phyloP scores from a whole-genome alignment of 768 basidiomycete genomes.

The Mycena sanguinolenta region DNA sequence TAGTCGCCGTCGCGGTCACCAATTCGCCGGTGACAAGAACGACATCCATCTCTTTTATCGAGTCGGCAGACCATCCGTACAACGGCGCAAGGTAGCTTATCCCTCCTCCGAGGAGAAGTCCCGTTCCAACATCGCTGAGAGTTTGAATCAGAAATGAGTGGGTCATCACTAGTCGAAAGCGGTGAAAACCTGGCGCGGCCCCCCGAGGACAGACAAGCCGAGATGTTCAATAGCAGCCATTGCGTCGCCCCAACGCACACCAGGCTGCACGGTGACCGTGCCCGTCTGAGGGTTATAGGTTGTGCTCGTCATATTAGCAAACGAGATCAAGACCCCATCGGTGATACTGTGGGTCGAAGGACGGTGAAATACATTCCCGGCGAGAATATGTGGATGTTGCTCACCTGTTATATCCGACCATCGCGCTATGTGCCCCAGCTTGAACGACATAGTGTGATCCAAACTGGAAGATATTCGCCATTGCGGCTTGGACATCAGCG shows the following conservation, averaged over 20 bases:
- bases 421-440: conserved; percentile 56
- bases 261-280: conserved; percentile 55
- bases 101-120: conserved; percentile 60
- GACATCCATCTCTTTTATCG: conserved; percentile 54
- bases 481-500: conserved; percentile 52
- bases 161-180: no score
- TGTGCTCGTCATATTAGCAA: conserved; percentile 46
- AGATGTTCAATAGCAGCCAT: conserved; percentile 45
- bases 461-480: conserved; percentile 51
- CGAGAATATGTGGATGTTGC: no score
- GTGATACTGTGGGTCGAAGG: background rate
- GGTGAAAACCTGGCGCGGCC: conserved; percentile 38
- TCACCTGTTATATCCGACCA: conserved; percentile 43
- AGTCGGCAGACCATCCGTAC: conserved; percentile 55
- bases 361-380: no score
- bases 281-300: conserved; percentile 51
- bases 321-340: conserved; percentile 54
- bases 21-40: conserved; percentile 55
- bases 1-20: conserved; percentile 55
- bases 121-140: conserved; percentile 55
- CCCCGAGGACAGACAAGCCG: conserved; percentile 55
- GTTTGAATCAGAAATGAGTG: background rate
- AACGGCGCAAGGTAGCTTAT: conserved; percentile 52
- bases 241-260: conserved; percentile 55
- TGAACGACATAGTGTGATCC: conserved; percentile 57